Base-by-base conservation (phyloP, 2,329 filamentous ascomycete genomes). In the Ophiostoma quercus region DNA sequence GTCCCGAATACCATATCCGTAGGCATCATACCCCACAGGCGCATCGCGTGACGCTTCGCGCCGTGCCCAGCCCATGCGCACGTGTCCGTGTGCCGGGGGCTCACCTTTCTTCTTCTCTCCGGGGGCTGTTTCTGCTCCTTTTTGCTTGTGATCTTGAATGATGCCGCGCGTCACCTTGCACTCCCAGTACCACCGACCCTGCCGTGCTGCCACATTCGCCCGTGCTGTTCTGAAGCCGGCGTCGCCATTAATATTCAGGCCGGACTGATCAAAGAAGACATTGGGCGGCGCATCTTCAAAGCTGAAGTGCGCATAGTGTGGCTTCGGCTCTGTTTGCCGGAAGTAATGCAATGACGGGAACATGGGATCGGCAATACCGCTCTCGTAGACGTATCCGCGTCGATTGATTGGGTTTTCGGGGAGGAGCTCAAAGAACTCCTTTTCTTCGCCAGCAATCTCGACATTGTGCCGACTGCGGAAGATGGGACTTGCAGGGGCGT, bases 131-230 rank as follows among this genome's bases (percentile, higher is more conserved):
- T 37, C 54, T 51, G 7, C 41, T 54, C 62, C 62, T 29, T 67
- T 47, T 54, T 67, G 39, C 32, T 94, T 90, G 19, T 78, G 77
- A 11, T 81, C 79, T 92, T 88, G 68, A 2, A 73, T 3, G 19
- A 74, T 73, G 47, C 95, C 95, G 73, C 89, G 88, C 11, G 94
- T 89, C 69, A 99, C 88, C 76, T 91, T 94, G 79, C 94, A 93
- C 80, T 99, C 95, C 84, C 93, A 99, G 79, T 96, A 99, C 83
- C 92, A 92, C 41, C 91, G 87, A 0, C 95, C 95, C 79, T 98
- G 92, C 65, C 95, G 85, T 4, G 94, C 91, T 32, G 91, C 92
- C 0, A 98, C 90, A 75, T 99, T 99, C 14, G 92, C 93, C 54
- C 94, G 88, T 1, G 91, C 90, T 84, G 94, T 95, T 71, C 96